A percentile compares a stretch with the other conserved stretches of the same genome.
phyloP scores from a whole-genome alignment of 2,329 filamentous ascomycete species.

The Colletotrichum tofieldiae region DNA sequence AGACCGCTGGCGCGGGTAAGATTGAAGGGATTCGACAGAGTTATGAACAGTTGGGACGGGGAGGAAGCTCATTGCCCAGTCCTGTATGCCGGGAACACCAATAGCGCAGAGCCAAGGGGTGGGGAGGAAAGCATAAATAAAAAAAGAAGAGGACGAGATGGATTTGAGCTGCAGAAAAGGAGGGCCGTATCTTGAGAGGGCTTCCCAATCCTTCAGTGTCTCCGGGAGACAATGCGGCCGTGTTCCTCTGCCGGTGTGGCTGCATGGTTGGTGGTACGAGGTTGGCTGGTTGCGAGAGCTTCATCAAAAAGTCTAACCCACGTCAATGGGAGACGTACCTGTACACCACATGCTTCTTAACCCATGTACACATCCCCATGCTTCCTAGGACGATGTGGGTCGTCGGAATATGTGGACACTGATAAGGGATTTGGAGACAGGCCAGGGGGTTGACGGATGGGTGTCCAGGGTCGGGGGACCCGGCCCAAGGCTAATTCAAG shows the following conservation, averaged over 20 bases:
- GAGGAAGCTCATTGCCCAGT: constrained; percentile 30
- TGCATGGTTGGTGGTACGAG: constrained; percentile 34
- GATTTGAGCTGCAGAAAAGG: constrained; percentile 19
- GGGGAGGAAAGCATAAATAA: constrained; percentile 30
- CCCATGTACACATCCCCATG: constrained; percentile 19
- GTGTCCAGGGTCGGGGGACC: constrained; percentile 29
- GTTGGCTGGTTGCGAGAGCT: constrained; percentile 22
- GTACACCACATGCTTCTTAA: constrained; percentile 29
- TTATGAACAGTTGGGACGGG: constrained; percentile 11
- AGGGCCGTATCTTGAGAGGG: constrained; percentile 10
- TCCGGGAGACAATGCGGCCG: constrained; percentile 23
- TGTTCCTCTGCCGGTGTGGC: constrained; percentile 22
- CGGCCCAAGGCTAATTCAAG: constrained; percentile 35
- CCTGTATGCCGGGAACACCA: constrained; percentile 29
- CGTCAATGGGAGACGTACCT: constrained; percentile 10
- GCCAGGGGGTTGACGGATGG: constrained; percentile 13
- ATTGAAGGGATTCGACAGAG: constrained; percentile 18
- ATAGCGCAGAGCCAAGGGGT: constrained; percentile 31
- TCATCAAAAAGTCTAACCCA: constrained; percentile 19
- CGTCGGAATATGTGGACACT: constrained; percentile 40
- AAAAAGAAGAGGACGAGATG: constrained; percentile 10
- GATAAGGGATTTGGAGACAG: constrained; percentile 38
- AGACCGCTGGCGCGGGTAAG: constrained; percentile 28
- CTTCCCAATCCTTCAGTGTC: constrained; percentile 22
- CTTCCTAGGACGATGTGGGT: constrained; percentile 21